phyloP scores from a whole-genome alignment of 192 early-diverging fungal genomes.

The Pecoramyces ruminantium region DNA sequence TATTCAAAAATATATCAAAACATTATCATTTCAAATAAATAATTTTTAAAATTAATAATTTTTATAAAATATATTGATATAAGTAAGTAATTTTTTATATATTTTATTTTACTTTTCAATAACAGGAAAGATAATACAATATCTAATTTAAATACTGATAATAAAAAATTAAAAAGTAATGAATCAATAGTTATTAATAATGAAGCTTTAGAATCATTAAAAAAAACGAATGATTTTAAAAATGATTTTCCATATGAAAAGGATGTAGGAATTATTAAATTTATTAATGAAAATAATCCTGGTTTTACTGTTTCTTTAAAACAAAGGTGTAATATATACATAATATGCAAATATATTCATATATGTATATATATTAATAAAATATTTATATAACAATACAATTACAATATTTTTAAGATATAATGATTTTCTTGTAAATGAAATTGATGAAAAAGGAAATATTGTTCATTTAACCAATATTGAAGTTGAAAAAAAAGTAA shows the following conservation, averaged over 20 bases:
- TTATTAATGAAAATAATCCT: not conserved
- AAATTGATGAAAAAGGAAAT: slow-evolving; percentile 55
- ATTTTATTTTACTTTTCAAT: too few relatives aligned
- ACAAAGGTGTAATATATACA: not conserved
- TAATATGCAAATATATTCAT: too few relatives aligned
- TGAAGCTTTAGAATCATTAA: not conserved
- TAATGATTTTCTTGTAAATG: slow-evolving; percentile 84
- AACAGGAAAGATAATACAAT: not conserved
- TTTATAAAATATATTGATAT: too few relatives aligned
- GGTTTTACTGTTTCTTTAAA: not conserved
- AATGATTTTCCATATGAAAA: not conserved
- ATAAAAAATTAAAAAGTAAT: not conserved
- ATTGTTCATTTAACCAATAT: slow-evolving; percentile 43
- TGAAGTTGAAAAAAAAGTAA: slow-evolving; percentile 8
- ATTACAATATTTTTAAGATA: slow-evolving; percentile 30
- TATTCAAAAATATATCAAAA: too few relatives aligned
- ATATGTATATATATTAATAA: too few relatives aligned
- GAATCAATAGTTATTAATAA: not conserved
- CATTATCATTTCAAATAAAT: too few relatives aligned
- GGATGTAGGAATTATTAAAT: not conserved
- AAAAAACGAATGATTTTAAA: not conserved
- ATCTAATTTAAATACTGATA: not conserved
- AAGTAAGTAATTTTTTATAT: too few relatives aligned
- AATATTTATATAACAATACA: too few relatives aligned
- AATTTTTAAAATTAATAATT: too few relatives aligned